These are phyloP conservation scores for Hymenoscyphus scutula DNA, from an alignment of 2,329 filamentous ascomycete genomes.

Conservation along the genomic window DNA sequence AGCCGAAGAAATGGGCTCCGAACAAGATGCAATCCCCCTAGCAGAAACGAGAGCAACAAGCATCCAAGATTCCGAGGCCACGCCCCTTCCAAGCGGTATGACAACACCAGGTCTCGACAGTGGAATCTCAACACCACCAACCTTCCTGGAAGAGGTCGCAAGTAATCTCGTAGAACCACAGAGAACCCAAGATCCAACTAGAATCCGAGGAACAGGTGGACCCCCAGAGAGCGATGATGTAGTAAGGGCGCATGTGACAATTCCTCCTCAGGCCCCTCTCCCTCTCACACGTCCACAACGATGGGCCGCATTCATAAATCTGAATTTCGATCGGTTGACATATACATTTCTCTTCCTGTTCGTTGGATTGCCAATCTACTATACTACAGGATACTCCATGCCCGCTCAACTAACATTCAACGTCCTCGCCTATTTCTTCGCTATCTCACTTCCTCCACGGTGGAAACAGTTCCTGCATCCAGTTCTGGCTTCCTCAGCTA, in stretches of 20 bases:
- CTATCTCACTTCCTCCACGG: constrained; percentile 46
- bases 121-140: constrained; percentile 7
- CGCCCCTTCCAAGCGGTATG: constrained; percentile 16
- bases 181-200: constrained; percentile 32
- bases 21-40: constrained; percentile 50
- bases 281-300: constrained; percentile 46
- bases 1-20: constrained; percentile 48
- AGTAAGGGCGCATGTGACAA: constrained; percentile 5
- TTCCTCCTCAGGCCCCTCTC: constrained; percentile 41
- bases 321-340: constrained; percentile 46
- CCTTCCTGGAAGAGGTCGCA: constrained; percentile 12
- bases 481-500: constrained; percentile 53
- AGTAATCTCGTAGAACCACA: constrained; percentile 26
- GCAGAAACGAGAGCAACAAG: constrained; percentile 25
- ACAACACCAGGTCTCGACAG: constrained; percentile 11
- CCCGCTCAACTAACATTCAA: constrained; percentile 46
- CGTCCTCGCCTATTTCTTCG: constrained; percentile 51
- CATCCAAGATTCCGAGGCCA: constrained; percentile 22
- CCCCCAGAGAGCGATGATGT: constrained; percentile 26
- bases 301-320: constrained; percentile 49
- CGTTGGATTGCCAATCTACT: constrained; percentile 55
- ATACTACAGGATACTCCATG: constrained; percentile 49
- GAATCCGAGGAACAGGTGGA: constrained; percentile 32
- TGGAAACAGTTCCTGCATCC: constrained; percentile 57
- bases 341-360: constrained; percentile 48